Evolutionary conservation across 2,329 filamentous ascomycete genomes (phyloP), one percentile per base, ranked within the genome.

Genomic region (Venturia aucupariae): DNA sequence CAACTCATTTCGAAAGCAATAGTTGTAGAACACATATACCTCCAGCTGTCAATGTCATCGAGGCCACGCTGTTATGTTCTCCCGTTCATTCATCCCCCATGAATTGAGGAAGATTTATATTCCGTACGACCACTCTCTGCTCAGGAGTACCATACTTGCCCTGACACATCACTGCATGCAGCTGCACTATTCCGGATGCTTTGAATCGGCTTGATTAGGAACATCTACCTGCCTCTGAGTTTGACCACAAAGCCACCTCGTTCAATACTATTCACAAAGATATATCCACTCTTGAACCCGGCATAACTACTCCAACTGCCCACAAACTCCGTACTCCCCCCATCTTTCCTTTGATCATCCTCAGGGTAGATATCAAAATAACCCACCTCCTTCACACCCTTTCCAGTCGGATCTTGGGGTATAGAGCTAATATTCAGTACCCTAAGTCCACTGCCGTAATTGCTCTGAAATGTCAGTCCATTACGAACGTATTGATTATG

Each of bases 401-500:
- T 67, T 44, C 72, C 72, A 38, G 70, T 71, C 11, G 69, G 70
- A 60, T 72, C 71, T 42, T 69, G 66, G 3, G 69, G 67, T 44
- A 75, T 73, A 27, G 71, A 72, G 61, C 68, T 68, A 13, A 74
- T 68, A 64, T 74, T 72, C 1, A 73, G 66, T 38, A 74, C 68
- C 24, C 71, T 75, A 8, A 82, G 75, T 22, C 81, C 81, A 11
- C 77, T 75, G 7, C 75, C 79, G 67, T 82, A 83, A 72, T 82
- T 80, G 39, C 78, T 75, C 68, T 83, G 81, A 72, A 80, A 81
- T 46, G 73, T 72, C 59, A 78, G 73, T 17, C 75, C 78, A 66
- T 80, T 71, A 39, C 75, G 68, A 66, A 81, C 72, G 61, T 82
- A 81, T 68, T 81, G 79, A 72, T 81, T 81, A 71, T 81, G 79